These are phyloP conservation scores for Starmerella davenportii DNA, from an alignment of 805 yeast genomes.

Conservation along the genomic window DNA sequence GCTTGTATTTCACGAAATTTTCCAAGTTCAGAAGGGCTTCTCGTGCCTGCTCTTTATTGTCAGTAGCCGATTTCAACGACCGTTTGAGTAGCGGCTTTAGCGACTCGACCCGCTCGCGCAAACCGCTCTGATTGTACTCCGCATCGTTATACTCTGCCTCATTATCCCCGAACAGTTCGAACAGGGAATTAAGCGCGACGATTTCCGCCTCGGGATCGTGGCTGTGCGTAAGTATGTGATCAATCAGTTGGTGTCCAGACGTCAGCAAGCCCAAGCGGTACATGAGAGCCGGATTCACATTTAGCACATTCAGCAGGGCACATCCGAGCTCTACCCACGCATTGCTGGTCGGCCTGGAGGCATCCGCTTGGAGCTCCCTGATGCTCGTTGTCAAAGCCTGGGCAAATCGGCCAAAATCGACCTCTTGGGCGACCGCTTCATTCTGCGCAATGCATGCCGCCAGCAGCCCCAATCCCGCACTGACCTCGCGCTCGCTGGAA, in stretches of 20 bases:
- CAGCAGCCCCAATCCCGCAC: constrained; percentile 14
- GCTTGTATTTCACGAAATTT: constrained; percentile 63
- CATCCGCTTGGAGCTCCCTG: constrained; percentile 1
- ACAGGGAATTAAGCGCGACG: constrained; percentile 47
- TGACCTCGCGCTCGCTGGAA: constrained; percentile 17
- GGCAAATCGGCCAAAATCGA: background rate
- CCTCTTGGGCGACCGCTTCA: background rate
- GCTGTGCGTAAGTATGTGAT: constrained; percentile 8
- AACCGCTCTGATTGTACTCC: constrained; percentile 36
- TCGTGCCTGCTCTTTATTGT: constrained; percentile 43
- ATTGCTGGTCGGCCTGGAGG: background rate
- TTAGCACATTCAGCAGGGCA: constrained; percentile 3
- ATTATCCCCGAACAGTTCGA: constrained; percentile 67
- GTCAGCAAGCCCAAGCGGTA: background rate
- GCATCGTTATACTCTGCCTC: constrained; percentile 42
- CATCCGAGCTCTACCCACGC: background rate
- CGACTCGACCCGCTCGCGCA: constrained; percentile 28
- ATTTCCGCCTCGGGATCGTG: constrained; percentile 28
- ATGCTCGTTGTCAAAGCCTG: background rate
- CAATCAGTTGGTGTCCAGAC: constrained; percentile 2
- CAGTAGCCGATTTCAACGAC: constrained; percentile 38
- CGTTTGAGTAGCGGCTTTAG: constrained; percentile 33
- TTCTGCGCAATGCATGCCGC: constrained; percentile 13
- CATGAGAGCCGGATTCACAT: background rate
- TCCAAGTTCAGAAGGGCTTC: constrained; percentile 50